Conservation (phyloP, 495 filamentous ascomycete genomes). For the Penicillium paxilli region DNA sequence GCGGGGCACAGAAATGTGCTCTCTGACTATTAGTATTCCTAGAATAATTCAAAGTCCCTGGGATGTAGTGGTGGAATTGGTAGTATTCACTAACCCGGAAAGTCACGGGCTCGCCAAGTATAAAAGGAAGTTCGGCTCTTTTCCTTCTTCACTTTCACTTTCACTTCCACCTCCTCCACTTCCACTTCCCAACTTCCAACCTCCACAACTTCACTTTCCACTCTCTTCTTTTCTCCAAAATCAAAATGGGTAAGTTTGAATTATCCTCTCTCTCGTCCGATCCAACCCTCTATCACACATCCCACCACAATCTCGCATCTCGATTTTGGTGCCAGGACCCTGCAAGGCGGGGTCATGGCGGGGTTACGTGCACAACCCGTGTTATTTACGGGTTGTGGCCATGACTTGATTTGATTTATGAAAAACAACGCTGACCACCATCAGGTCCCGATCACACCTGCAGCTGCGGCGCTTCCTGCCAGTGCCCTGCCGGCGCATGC, state of each 20-base stretch:
- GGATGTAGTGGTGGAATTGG: neutral
- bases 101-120: constrained; percentile 24
- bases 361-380: constrained; percentile 16
- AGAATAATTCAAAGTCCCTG: neutral
- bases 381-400: no score
- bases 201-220: neutral
- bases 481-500: constrained; percentile 47
- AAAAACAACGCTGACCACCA: constrained; percentile 19
- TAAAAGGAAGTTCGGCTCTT: constrained; percentile 12
- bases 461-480: constrained; percentile 47
- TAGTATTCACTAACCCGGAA: no score
- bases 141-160: neutral
- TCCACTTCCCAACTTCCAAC: neutral
- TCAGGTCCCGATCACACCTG: constrained; percentile 43
- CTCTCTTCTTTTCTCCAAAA: constrained; percentile 5
- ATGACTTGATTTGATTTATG: neutral
- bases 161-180: neutral
- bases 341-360: constrained; percentile 29
- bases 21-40: neutral
- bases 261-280: neutral
- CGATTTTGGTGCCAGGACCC: neutral
- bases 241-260: constrained; percentile 28
- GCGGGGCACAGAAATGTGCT: constrained; percentile 35
- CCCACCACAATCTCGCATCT: neutral
- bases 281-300: neutral